These are phyloP conservation scores for Silene uniflora DNA, from an alignment of 148 eudicot genomes.

Conservation along the genomic window DNA sequence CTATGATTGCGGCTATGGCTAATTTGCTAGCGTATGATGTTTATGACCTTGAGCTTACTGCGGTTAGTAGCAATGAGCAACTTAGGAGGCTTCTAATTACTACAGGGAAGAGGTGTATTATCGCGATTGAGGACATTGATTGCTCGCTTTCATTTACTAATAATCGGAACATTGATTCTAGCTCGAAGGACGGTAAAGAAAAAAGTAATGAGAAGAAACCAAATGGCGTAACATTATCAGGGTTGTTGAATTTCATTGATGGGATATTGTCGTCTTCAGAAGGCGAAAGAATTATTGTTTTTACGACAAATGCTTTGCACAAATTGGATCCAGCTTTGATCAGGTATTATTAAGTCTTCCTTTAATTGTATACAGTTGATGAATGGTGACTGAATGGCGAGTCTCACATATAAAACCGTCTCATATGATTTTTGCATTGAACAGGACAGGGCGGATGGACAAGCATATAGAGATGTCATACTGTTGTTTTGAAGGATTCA, in stretches of 20 bases:
- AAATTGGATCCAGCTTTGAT: constrained; percentile 30
- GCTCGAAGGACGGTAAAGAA: background rate
- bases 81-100: constrained; percentile 9
- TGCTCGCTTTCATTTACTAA: background rate
- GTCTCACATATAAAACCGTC: background rate
- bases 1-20: constrained; percentile 23
- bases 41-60: constrained; percentile 13
- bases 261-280: constrained; percentile 32
- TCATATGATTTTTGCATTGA: constrained; percentile 14
- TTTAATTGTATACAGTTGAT: too few species aligned
- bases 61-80: background rate
- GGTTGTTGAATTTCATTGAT: constrained; percentile 18
- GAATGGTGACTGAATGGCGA: too few species aligned
- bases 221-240: constrained; percentile 11
- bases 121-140: constrained; percentile 22
- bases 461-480: constrained; percentile 24
- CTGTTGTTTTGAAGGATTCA: constrained; percentile 21
- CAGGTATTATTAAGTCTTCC: background rate
- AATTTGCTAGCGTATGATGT: constrained; percentile 19
- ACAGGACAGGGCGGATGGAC: constrained; percentile 22
- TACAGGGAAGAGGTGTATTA: background rate
- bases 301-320: constrained; percentile 25
- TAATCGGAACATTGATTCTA: background rate
- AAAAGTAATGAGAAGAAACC: background rate
- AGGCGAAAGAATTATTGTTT: constrained; percentile 27